These are phyloP conservation scores for Hsuehochloa calcarea DNA, from an alignment of 176 grass and related monocot genomes.

Conservation along the genomic window DNA sequence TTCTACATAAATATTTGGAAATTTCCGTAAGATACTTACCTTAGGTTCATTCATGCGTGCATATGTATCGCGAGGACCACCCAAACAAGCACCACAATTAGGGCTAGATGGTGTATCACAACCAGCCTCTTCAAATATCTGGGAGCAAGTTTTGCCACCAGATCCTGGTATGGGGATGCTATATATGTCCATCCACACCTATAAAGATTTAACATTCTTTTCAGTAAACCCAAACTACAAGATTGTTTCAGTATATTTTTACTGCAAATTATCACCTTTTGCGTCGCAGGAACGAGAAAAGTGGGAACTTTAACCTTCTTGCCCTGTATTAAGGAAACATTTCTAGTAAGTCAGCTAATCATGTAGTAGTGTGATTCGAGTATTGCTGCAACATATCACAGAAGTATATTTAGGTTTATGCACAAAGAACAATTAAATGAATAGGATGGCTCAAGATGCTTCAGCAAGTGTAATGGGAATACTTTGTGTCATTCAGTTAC, in stretches of 20 bases:
- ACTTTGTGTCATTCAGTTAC: neutral
- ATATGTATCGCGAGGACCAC: conserved; percentile 89
- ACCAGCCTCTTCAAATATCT: conserved; percentile 96
- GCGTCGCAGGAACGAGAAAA: conserved; percentile 95
- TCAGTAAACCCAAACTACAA: conserved; percentile 14
- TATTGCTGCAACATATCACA: neutral
- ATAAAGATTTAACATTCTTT: conserved; percentile 21
- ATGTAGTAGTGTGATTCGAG: conserved; percentile 9
- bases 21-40: conserved; percentile 35
- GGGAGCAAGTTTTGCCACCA: conserved; percentile 82
- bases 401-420: conserved; percentile 8
- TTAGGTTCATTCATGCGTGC: conserved; percentile 83
- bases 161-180: conserved; percentile 68
- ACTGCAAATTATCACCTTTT: conserved; percentile 60
- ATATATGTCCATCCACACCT: conserved; percentile 97
- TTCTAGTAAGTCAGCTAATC: conserved; percentile 5
- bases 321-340: conserved; percentile 56
- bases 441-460: neutral
- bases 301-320: conserved; percentile 91
- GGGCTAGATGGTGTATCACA: conserved; percentile 91
- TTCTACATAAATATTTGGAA: neutral
- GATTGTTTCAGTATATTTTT: neutral
- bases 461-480: neutral
- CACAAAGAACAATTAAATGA: neutral
- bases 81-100: conserved; percentile 86